These are phyloP conservation scores for Falciphora oryzae DNA, from an alignment of 2,329 filamentous ascomycete genomes.

Conservation along the genomic window DNA sequence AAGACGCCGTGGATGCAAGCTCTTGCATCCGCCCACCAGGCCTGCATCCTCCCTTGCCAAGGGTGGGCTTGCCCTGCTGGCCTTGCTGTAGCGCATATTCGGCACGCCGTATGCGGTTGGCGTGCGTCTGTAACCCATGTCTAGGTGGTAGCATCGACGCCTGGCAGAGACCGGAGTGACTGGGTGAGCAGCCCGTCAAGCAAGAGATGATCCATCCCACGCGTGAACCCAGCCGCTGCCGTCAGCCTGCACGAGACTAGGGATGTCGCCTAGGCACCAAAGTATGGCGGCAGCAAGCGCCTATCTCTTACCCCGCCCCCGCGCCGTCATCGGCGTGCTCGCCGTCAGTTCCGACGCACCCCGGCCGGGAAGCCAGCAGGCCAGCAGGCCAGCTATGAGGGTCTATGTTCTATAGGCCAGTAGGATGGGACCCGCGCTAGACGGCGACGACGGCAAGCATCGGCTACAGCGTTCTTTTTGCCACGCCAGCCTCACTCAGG, in stretches of 20 bases:
- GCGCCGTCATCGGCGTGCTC: neutral
- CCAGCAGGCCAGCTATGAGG: neutral
- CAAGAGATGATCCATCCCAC: neutral
- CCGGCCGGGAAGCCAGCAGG: neutral
- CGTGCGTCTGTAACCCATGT: neutral
- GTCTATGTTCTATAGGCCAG: neutral
- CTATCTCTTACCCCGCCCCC: neutral
- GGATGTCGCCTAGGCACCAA: neutral
- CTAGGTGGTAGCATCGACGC: no score
- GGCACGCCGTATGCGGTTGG: no score
- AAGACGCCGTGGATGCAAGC: no score
- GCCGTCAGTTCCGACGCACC: neutral
- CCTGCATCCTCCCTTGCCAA: no score
- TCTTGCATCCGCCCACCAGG: no score
- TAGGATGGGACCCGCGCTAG: neutral
- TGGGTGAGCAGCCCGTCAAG: neutral
- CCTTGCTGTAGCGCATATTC: no score
- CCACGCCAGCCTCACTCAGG: neutral
- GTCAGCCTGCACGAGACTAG: neutral
- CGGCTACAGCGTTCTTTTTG: neutral
- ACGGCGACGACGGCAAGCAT: neutral
- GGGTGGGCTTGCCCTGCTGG: no score
- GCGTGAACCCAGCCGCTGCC: neutral
- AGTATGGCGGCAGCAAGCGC: no score
- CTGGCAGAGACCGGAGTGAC: neutral